Base-by-base conservation (phyloP, 2,329 filamentous ascomycete genomes). In the Calonectria pauciramosa region DNA sequence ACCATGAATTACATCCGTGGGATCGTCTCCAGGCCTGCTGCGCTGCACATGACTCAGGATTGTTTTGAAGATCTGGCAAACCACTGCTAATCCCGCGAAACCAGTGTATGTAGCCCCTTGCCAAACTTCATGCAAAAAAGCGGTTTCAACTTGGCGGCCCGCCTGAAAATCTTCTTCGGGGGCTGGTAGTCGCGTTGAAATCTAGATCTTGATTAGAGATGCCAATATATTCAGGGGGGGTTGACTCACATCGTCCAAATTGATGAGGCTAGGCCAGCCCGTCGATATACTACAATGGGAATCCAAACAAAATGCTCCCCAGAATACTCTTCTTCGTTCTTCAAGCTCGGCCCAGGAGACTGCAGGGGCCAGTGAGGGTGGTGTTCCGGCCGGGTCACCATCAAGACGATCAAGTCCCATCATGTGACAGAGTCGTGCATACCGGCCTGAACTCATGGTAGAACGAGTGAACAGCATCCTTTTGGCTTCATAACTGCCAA, bases 201-300 rank as follows among this genome's bases (percentile, higher is more conserved):
- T 91, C 93, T 89, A 30, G 8, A 7, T 30, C n/a, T 34, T 11
- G n/a, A 23, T 73, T 11, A 73, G 67, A 16, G 51, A 28, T 28
- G 16, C 11, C 30, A 18, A 13, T 1, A 20, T 16, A n/a, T 36
- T 28, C 14, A 16, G 32, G 7, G 2, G 2, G 41, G n/a, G 32
- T 23, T 4, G 51, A 79, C 85, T 79, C 79, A 90, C 90, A 76
- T 98, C 95, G 81, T 88, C 88, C 72, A 95, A 90, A 76, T 97
- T 93, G 52, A 98, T 92, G 32, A 93, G 87, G 87, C 95, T 93
- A 0, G 96, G 95, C 96, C 96, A 98, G 3, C 96, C 96, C 5
- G 96, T 98, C 16, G 95, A 95, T 67, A 98, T 94, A 80, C 94
- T 95, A 3, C 95, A 93, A 85, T 97, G 97, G 32, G 94, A 91